These are phyloP conservation scores for Agastache rugosa DNA, from an alignment of 257 asterid species.

Conservation along the genomic window DNA sequence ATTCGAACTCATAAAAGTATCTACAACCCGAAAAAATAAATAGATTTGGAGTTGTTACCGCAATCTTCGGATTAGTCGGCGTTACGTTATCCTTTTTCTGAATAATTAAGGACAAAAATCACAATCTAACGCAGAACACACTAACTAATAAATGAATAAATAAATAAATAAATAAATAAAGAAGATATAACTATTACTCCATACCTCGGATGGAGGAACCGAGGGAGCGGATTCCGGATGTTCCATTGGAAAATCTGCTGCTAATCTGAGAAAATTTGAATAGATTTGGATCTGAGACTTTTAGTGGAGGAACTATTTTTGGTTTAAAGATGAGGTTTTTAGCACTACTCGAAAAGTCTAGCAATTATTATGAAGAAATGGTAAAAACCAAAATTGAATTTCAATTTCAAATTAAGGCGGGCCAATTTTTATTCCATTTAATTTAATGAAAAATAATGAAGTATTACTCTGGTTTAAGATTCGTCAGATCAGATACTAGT, in stretches of 20 bases:
- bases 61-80: conserved; percentile 71
- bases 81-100: conserved; percentile 68
- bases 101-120: conserved; percentile 20
- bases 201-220: conserved; percentile 47
- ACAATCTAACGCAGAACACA: not conserved
- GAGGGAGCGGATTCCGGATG: conserved; percentile 53
- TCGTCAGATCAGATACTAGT: no score
- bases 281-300: conserved; percentile 40
- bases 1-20: not conserved
- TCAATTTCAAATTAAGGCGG: conserved; percentile 52
- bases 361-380: conserved; percentile 28
- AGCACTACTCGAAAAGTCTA: conserved; percentile 27
- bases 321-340: conserved; percentile 28
- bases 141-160: not conserved
- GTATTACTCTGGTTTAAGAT: no score
- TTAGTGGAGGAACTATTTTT: not conserved
- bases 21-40: not conserved
- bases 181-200: not conserved
- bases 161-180: not conserved
- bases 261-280: conserved; percentile 19
- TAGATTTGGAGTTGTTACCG: conserved; percentile 47
- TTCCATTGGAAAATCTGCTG: conserved; percentile 49
- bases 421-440: conserved; percentile 29
- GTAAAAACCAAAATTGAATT: conserved; percentile 31
- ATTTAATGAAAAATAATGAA: not conserved